Conservation (phyloP, 495 filamentous ascomycete genomes). For the Penicillium robsamsonii region DNA sequence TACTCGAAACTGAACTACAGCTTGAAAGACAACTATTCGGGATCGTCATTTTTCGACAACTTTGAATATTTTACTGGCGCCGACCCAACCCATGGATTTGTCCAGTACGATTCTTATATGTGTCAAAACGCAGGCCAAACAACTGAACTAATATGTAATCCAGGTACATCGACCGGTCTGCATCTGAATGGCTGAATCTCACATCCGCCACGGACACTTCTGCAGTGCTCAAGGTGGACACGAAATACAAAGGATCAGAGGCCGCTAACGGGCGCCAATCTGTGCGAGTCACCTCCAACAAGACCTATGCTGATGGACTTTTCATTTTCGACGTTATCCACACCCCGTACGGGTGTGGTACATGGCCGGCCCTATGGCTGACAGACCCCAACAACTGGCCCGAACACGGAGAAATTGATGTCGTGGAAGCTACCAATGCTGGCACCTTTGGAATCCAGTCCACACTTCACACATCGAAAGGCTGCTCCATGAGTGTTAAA, state of each 20-base stretch:
- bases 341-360: slow-evolving; percentile 42
- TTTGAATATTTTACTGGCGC: slow-evolving; percentile 48
- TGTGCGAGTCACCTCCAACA: slow-evolving; percentile 46
- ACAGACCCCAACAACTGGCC: slow-evolving; percentile 56
- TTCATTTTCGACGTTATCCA: slow-evolving; percentile 48
- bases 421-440: slow-evolving; percentile 38
- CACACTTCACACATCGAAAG: slow-evolving; percentile 35
- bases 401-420: slow-evolving; percentile 40
- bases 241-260: slow-evolving; percentile 27
- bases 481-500: slow-evolving; percentile 39
- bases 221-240: slow-evolving; percentile 51
- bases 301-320: slow-evolving; percentile 43
- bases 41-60: slow-evolving; percentile 42
- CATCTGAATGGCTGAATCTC: slow-evolving; percentile 37
- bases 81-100: slow-evolving; percentile 45
- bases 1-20: slow-evolving; percentile 45
- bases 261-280: slow-evolving; percentile 39
- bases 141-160: slow-evolving; percentile 1
- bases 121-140: neutral
- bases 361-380: slow-evolving; percentile 56
- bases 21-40: slow-evolving; percentile 44
- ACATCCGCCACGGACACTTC: slow-evolving; percentile 41
- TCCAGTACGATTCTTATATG: slow-evolving; percentile 20
- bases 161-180: slow-evolving; percentile 19
- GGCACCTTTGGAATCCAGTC: slow-evolving; percentile 32